A percentile compares a stretch with the other conserved stretches of the same genome.
Conservation (phyloP, 2,329 filamentous ascomycete species). For the Penicillium brasilianum region DNA sequence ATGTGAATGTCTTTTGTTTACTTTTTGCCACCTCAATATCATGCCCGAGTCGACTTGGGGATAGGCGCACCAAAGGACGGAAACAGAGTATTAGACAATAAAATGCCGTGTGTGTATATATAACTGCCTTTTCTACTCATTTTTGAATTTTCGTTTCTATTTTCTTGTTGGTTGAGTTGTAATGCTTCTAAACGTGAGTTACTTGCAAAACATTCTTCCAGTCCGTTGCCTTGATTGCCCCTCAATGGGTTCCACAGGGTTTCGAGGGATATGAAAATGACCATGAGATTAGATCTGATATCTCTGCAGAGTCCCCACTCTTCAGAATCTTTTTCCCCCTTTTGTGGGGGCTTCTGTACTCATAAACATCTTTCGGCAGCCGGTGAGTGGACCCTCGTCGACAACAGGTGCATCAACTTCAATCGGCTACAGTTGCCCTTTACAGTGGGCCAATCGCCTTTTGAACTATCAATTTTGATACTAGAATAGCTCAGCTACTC, state of each 20-base stretch:
- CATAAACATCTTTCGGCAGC: not conserved
- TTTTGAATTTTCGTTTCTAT: not conserved
- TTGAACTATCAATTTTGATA: not conserved
- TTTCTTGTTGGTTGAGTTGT: not conserved
- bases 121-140: not conserved
- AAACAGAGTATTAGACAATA: not conserved
- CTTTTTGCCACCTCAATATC: not conserved
- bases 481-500: not conserved
- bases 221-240: not conserved
- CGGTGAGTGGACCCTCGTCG: not conserved
- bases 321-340: slow-evolving; percentile 4
- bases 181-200: not conserved
- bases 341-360: not conserved
- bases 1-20: slow-evolving; percentile 1
- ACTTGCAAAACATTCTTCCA: not conserved
- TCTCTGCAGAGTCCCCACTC: not conserved
- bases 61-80: not conserved
- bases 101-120: not conserved
- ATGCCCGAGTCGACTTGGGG: not conserved
- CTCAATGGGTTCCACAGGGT: not conserved
- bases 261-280: not conserved
- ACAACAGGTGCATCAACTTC: not conserved
- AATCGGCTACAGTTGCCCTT: not conserved
- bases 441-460: not conserved
- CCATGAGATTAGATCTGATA: not conserved